Conservation (phyloP, 1,139 yeast genomes). For the Kluyveromyces sp. region DNA sequence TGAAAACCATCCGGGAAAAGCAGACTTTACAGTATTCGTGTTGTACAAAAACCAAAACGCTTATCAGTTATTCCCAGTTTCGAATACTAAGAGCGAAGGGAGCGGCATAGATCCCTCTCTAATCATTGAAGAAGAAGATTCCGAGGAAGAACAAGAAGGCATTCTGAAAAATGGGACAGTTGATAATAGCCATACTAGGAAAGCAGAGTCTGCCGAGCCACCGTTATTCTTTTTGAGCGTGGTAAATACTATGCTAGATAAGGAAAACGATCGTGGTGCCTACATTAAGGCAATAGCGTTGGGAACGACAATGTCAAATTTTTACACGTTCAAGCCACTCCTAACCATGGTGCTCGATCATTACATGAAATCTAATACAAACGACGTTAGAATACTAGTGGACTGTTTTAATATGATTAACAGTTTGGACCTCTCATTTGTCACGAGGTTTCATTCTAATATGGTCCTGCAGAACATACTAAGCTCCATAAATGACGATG, state of each 20-base stretch:
- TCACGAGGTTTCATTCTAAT: conserved; percentile 15
- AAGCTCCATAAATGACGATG: conserved; percentile 18
- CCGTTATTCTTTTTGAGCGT: conserved; percentile 23
- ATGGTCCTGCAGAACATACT: conserved; percentile 18
- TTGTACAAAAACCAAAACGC: conserved; percentile 19
- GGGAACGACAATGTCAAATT: conserved; percentile 47
- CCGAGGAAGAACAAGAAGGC: conserved; percentile 12
- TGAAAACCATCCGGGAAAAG: conserved; percentile 20
- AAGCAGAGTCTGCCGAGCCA: conserved; percentile 5
- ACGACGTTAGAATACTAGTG: conserved; percentile 12
- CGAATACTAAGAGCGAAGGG: background rate
- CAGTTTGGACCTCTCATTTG: conserved; percentile 21
- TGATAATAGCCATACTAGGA: background rate
- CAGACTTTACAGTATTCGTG: conserved; percentile 26
- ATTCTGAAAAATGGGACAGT: background rate
- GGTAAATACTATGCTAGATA: conserved; percentile 23
- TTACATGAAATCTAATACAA: conserved; percentile 34
- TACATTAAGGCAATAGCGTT: conserved; percentile 31
- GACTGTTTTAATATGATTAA: conserved; percentile 25
- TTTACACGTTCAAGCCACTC: conserved; percentile 35
- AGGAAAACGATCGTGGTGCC: conserved; percentile 25
- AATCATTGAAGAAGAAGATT: conserved; percentile 5
- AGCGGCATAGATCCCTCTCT: background rate
- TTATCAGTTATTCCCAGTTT: conserved; percentile 21
- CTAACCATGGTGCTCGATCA: conserved; percentile 40